Evolutionary conservation across 352 stramenopile genomes (phyloP).

Genomic region (Achlya hypogyna): DNA sequence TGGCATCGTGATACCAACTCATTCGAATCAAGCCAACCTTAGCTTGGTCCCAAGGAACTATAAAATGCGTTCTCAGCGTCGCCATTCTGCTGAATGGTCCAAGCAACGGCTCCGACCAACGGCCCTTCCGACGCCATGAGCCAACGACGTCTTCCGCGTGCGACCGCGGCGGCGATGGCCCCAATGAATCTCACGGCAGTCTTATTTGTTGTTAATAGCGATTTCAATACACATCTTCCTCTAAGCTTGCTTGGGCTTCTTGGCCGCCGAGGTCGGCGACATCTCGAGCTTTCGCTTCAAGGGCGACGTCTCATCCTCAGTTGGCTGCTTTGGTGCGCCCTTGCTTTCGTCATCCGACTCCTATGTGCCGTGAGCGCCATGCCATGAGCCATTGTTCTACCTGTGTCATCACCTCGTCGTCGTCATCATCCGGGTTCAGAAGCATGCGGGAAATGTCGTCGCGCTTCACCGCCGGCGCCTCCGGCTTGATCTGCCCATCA

Average conservation of each 20-base stretch:
- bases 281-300: neutral
- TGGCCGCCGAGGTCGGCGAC: neutral
- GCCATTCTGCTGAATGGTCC: too few species aligned
- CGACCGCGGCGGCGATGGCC: too few species aligned
- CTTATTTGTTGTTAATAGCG: too few species aligned
- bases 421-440: neutral
- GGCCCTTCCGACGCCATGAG: too few species aligned
- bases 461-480: neutral
- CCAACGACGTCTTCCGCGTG: too few species aligned
- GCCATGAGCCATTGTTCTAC: neutral
- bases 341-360: neutral
- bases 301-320: neutral
- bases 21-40: too few species aligned
- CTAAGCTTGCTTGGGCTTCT: neutral
- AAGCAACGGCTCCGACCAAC: too few species aligned
- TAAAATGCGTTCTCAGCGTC: too few species aligned
- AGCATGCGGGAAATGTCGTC: neutral
- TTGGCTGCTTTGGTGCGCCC: neutral
- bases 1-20: too few species aligned
- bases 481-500: neutral
- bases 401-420: neutral
- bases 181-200: too few species aligned
- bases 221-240: neutral
- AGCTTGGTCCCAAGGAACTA: too few species aligned
- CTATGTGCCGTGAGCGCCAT: neutral